Base-by-base conservation (phyloP, 371 early-diverging fungal species). In the Circinella minor region DNA sequence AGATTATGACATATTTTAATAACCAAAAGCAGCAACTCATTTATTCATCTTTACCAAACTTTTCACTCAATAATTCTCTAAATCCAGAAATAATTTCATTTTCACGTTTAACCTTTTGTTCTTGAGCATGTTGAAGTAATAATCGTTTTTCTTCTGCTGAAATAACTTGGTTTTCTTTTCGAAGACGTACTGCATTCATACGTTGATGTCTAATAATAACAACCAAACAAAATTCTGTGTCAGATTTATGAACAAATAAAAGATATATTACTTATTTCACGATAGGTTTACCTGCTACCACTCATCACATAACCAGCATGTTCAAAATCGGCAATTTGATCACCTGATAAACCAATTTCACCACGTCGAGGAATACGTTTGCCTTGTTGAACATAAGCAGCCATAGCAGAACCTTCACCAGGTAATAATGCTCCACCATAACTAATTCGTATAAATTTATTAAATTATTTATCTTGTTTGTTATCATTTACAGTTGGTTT, bases 341-440 rank as follows among this genome's bases (percentile, higher is more conserved):
- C 86, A 60, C 92, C 89, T 65, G 90, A 90, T 18, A 97, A 77
- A 54, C 97, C 97, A 78, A 98, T 96, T 84, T 98, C 98, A 86
- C 98, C 98, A 85, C 98, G 93, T 46, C 98, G 93, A 15, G 98
- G 98, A 71, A 98, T 97, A 77, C 98, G 94, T 80, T 97, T 96
- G 47, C 97, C 97, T 49, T 92, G 86, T 71, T 95, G 93, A 10
- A 96, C 91, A 81, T 92, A 97, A 71, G 83, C 85, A 20, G 82
- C 81, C 81, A 85, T 81, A 14, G 83, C 85, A 13, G 85, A 82
- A 71, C 85, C 85, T 81, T 85, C 82, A 76, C 85, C 82, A 38
- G 85, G 82, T 55, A 85, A 71, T 43, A 85, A 67, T 3, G 94
- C 91, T 4, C 91, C 88, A 74, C 97, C 97, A 77, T 94, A 96